A percentile compares a stretch with the other conserved stretches of the same genome.
Conservation (phyloP, 1,284 basidiomycete genomes). For the Moesziomyces parantarcticus region DNA sequence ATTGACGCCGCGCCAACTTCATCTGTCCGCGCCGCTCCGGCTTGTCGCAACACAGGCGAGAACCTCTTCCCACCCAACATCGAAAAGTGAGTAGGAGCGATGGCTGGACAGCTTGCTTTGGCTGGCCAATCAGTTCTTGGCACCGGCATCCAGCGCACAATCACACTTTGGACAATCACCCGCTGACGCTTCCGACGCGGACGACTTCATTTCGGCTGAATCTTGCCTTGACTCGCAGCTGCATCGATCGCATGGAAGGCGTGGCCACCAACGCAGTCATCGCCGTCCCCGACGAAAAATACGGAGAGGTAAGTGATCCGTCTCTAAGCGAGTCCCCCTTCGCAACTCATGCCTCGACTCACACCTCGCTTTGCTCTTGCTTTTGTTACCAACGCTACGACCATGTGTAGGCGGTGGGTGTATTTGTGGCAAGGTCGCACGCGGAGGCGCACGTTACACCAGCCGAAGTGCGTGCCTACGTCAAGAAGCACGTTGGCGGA, state of each 20-base stretch:
- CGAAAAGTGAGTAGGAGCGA: conserved; percentile 72
- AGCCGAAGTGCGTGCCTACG: conserved; percentile 71
- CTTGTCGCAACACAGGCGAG: conserved; percentile 21
- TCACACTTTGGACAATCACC: conserved; percentile 1
- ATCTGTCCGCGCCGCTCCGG: not conserved
- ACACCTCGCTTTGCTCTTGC: not conserved
- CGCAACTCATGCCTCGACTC: not conserved
- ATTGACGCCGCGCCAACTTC: conserved; percentile 8
- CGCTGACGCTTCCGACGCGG: conserved; percentile 7
- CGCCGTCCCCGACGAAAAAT: conserved; percentile 76
- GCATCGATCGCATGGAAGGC: conserved; percentile 74
- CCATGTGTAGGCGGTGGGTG: conserved; percentile 50
- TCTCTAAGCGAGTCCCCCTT: not conserved
- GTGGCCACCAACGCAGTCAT: conserved; percentile 81
- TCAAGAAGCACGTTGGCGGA: conserved; percentile 49
- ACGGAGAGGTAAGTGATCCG: conserved; percentile 52
- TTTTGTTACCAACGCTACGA: not conserved
- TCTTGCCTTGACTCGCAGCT: conserved; percentile 55
- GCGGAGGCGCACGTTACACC: conserved; percentile 25
- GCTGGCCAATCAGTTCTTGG: not conserved
- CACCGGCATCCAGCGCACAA: not conserved
- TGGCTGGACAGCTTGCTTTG: too few relatives aligned
- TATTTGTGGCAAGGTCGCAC: conserved; percentile 47
- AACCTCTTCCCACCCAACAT: conserved; percentile 83
- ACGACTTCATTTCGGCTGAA: conserved; percentile 10